Evolutionary conservation across 306 rosid species (phyloP), one percentile per base, ranked within the genome.

Genomic region (Boehmeria nivea): DNA sequence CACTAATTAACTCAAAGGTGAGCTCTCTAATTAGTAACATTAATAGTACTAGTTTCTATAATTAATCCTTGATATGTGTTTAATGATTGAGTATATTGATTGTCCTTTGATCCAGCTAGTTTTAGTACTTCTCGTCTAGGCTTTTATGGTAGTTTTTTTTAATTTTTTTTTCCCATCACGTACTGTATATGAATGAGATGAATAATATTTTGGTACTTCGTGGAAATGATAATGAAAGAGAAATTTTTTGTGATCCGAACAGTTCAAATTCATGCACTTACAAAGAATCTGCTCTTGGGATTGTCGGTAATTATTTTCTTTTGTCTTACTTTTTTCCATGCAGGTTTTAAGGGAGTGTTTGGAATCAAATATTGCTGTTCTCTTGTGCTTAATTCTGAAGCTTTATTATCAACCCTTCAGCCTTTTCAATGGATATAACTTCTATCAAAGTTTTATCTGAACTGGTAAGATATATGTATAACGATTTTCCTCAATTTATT

Each of bases 381-480:
- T 60, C 53, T 52, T 14, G 48, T 15, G 45, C 45, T 40, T 71
- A 33, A 57, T 67, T 60, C 37, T 55, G 44, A 56, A 72, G 20
- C 57, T n/a, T n/a, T n/a, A n/a, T n/a, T n/a, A n/a, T n/a, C n/a
- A n/a, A n/a, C n/a, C n/a, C n/a, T n/a, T n/a, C n/a, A n/a, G n/a
- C n/a, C 59, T 38, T 28, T 57, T 59, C 31, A 37, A 81, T 81
- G 97, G 95, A 79, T 64, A 77, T 74, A 63, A 72, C 89, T 14
- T 68, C 97, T 22, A 43, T 61, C 50, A 63, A 65, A 69, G 77
- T 68, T 45, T 64, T 75, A 43, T 71, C 83, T 77, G 89, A 86
- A 61, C 63, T 64, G 88, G 97, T 89, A 77, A 67, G 76, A 10
- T 49, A 21, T 8, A 5, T 51, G 46, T n/a, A 31, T 34, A 44